phyloP scores from a whole-genome alignment of 1,139 yeast genomes.

The Taphrina betulina region DNA sequence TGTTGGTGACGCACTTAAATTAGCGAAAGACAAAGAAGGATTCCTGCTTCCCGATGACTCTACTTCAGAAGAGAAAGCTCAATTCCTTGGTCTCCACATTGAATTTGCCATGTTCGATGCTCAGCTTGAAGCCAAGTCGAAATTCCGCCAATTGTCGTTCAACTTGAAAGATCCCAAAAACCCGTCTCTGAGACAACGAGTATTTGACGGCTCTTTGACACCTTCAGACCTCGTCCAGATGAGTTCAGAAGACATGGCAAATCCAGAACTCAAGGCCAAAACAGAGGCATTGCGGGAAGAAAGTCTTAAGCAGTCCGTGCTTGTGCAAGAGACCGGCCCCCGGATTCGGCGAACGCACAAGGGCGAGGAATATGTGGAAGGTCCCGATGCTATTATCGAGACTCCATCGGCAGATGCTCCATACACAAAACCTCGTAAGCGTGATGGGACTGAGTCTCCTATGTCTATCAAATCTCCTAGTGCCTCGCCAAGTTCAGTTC shows the following conservation, averaged over 20 bases:
- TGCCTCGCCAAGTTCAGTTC: background rate
- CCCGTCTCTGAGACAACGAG: conserved; percentile 50
- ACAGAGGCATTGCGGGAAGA: conserved; percentile 73
- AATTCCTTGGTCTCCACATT: conserved; percentile 47
- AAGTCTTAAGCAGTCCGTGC: conserved; percentile 61
- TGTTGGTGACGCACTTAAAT: conserved; percentile 8
- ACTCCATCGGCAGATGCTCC: background rate
- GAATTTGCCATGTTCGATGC: conserved; percentile 48
- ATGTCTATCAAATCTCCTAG: conserved; percentile 7
- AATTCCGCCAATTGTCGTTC: conserved; percentile 56
- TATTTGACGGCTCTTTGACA: conserved; percentile 52
- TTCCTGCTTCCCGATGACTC: conserved; percentile 45
- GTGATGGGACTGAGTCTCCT: background rate
- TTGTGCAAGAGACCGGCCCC: conserved; percentile 54
- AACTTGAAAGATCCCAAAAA: conserved; percentile 58
- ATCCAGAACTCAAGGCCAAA: conserved; percentile 67
- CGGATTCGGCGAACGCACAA: conserved; percentile 75
- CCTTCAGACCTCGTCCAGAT: conserved; percentile 57
- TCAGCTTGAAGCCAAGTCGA: conserved; percentile 47
- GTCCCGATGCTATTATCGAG: conserved; percentile 9
- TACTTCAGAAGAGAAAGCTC: conserved; percentile 47
- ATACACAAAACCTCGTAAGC: background rate
- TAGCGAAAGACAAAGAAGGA: conserved; percentile 45
- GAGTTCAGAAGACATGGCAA: conserved; percentile 64
- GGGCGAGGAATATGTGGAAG: conserved; percentile 78